Conservation (phyloP, 1,284 basidiomycete species). For the Naganishia albida region DNA sequence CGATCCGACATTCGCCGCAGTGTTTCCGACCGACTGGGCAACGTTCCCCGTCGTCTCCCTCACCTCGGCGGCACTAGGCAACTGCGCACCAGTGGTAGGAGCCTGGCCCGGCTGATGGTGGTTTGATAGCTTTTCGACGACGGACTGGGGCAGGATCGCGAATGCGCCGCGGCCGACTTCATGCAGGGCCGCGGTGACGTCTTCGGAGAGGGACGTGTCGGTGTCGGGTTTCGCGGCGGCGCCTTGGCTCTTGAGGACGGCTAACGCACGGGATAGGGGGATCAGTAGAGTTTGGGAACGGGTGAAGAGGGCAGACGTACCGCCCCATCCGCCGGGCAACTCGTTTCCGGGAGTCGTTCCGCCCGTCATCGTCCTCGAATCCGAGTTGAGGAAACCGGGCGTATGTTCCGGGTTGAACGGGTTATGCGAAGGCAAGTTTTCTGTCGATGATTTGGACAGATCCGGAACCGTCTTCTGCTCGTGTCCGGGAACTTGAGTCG, state of each 20-base stretch:
- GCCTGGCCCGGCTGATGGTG: conserved; percentile 10
- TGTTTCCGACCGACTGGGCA: conserved; percentile 3
- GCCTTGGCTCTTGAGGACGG: conserved; percentile 4
- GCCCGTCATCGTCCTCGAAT: conserved; percentile 22
- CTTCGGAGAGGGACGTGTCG: conserved; percentile 37
- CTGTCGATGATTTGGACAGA: background rate
- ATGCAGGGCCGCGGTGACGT: conserved; percentile 43
- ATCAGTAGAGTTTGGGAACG: conserved; percentile 31
- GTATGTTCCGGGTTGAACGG: conserved; percentile 21
- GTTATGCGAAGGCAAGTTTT: conserved; percentile 13
- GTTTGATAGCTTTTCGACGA: conserved; percentile 41
- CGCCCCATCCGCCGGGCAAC: conserved; percentile 49
- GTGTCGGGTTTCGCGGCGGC: conserved; percentile 17
- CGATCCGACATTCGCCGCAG: conserved; percentile 3
- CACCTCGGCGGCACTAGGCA: conserved; percentile 4
- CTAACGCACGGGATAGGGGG: background rate
- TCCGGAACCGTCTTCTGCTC: conserved; percentile 12
- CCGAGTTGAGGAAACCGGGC: conserved; percentile 2
- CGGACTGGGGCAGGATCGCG: conserved; percentile 39
- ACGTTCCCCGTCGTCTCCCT: conserved; percentile 10
- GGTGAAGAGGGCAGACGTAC: conserved; percentile 37
- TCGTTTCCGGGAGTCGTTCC: conserved; percentile 45
- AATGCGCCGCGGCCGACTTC: conserved; percentile 46
- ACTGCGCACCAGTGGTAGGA: background rate
- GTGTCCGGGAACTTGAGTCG: conserved; percentile 1